A percentile compares a stretch with the other conserved stretches of the same genome.
Evolutionary conservation across 176 grass and related monocot species (phyloP).

Genomic region (Carex pumila): DNA sequence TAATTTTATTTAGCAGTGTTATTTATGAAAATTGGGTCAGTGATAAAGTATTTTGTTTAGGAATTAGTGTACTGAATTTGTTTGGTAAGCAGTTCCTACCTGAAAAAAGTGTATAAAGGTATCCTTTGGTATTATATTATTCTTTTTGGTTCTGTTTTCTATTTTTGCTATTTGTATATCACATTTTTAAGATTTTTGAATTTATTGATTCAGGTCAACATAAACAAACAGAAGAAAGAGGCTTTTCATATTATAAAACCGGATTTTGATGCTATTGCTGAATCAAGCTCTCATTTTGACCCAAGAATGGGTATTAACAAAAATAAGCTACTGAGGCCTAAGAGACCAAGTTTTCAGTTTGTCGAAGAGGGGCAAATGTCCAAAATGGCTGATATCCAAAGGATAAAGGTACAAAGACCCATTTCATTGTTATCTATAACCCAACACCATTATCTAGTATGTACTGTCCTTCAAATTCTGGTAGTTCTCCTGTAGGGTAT

Average conservation of each 20-base stretch:
- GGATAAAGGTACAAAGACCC: conserved; percentile 56
- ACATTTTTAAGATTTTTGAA: not conserved
- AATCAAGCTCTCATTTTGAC: conserved; percentile 84
- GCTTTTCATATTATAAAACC: conserved; percentile 97
- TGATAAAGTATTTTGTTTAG: not conserved
- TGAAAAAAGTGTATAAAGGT: not conserved
- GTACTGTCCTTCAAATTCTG: conserved; percentile 9
- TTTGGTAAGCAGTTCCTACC: not conserved
- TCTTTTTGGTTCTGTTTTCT: not conserved
- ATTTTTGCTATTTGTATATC: not conserved
- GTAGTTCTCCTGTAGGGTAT: conserved; percentile 15
- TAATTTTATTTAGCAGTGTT: not conserved
- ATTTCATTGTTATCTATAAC: conserved; percentile 13
- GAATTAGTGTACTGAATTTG: not conserved
- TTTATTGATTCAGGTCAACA: conserved; percentile 63
- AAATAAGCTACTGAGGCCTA: conserved; percentile 77
- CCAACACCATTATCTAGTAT: not conserved
- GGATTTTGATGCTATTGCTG: conserved; percentile 78
- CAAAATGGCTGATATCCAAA: conserved; percentile 84
- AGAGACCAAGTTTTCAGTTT: conserved; percentile 81
- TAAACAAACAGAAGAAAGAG: conserved; percentile 97
- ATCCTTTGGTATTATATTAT: not conserved
- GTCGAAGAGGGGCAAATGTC: conserved; percentile 83
- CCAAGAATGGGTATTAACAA: conserved; percentile 82
- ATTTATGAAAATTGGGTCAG: not conserved